Evolutionary conservation across 2,329 filamentous ascomycete genomes (phyloP), one percentile per base, ranked within the genome.

Genomic region (Fusarium domesticum): DNA sequence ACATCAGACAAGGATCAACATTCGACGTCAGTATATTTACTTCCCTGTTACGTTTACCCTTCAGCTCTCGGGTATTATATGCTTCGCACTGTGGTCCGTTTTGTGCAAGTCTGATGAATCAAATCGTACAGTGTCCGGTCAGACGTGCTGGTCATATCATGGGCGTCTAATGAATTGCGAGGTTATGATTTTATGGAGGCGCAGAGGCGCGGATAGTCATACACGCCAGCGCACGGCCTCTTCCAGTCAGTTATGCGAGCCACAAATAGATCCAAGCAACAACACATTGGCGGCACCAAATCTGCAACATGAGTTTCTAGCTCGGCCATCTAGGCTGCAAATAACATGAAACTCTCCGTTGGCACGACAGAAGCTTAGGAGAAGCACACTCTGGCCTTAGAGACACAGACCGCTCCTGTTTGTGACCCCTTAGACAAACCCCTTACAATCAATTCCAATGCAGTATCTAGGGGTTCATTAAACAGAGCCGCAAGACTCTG

Each of bases 381-480:
- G 47, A 47, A 39, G 14, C 32, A 11, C 17, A 35, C 42, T 35
- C 37, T 35, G 35, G 34, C 41, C 18, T 42, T 42, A 42, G 36
- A 50, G 42, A 34, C 34, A 19, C 25, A 50, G 51, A 47, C 43
- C 47, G 42, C 52, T 43, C 37, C 30, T 42, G 37, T 44, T 40
- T 31, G 36, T 42, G 52, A 48, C 48, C 45, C 41, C 50, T 56
- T 54, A 40, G 43, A 51, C 38, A 43, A 28, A 43, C 46, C 56
- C 53, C 53, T 50, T 51, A 37, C 35, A 57, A 51, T 55, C 51
- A 48, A 43, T 12, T 28, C 10, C 14, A 57, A 56, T 35, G 48
- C 49, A 46, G 48, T 48, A 28, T 28, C 23, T 8, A 60, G 49
- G 55, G 57, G 57, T 59, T 60, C 55, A 55, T 56, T 56, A 53